Percentiles rank a stretch among this genome's conserved stretches.
phyloP scores from a whole-genome alignment of 129 eudicot genomes.

The Kitagawia praeruptora region DNA sequence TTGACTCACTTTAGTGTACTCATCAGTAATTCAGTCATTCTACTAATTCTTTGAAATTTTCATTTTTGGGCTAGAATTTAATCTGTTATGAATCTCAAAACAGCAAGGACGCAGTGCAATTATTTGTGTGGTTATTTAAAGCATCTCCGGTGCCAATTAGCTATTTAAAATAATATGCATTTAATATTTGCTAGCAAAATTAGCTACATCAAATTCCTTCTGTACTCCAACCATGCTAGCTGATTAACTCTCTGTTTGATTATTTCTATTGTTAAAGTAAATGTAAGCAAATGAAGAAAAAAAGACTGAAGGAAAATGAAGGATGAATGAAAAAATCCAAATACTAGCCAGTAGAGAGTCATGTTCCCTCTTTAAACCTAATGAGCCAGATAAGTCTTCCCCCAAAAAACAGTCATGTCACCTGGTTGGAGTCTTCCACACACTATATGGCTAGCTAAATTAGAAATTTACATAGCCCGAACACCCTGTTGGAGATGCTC shows the following conservation, averaged over 20 bases:
- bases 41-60: background rate
- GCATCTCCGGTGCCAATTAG: background rate
- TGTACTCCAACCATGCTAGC: background rate
- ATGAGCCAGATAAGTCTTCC: background rate
- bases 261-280: background rate
- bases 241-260: background rate
- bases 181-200: background rate
- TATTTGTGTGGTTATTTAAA: background rate
- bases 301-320: background rate
- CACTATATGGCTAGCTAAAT: background rate
- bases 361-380: background rate
- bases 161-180: background rate
- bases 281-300: too few relatives aligned
- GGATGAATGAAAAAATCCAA: background rate
- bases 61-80: background rate
- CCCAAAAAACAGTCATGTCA: background rate
- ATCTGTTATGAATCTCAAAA: background rate
- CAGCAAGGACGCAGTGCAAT: background rate
- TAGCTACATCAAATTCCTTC: background rate
- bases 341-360: background rate
- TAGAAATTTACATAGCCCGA: background rate
- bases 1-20: background rate
- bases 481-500: background rate
- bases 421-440: background rate
- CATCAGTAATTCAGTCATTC: background rate